phyloP scores from a whole-genome alignment of 257 asterid species.

The Nemophila menziesii region DNA sequence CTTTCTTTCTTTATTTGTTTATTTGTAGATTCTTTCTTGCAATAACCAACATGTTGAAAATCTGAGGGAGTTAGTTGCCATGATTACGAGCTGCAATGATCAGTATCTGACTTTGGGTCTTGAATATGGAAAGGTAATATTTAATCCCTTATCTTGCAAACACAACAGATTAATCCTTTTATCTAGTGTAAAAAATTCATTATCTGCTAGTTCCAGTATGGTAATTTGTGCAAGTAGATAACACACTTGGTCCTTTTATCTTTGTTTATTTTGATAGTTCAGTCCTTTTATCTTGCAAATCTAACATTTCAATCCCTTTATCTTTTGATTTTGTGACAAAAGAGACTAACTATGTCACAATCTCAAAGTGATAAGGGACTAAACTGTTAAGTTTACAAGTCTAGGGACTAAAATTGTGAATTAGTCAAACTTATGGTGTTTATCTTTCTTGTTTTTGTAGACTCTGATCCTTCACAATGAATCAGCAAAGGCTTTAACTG shows the following conservation, averaged over 20 bases:
- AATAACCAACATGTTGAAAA: slow-evolving; percentile 16
- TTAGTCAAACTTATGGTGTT: not conserved
- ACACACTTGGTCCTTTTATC: no score
- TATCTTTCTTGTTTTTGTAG: slow-evolving; percentile 5
- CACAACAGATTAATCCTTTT: not conserved
- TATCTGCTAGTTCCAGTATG: no score
- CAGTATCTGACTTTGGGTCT: slow-evolving; percentile 17
- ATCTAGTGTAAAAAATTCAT: no score
- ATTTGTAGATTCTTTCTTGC: slow-evolving; percentile 17
- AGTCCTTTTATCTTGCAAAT: no score
- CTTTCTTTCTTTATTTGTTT: not conserved
- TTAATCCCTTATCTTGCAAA: no score
- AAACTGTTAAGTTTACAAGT: no score
- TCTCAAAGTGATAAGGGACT: no score
- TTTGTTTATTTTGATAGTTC: no score
- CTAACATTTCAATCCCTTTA: no score
- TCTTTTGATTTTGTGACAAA: no score
- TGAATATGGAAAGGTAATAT: slow-evolving; percentile 16
- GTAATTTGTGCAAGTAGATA: not conserved
- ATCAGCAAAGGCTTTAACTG: slow-evolving; percentile 20
- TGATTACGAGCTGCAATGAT: slow-evolving; percentile 20
- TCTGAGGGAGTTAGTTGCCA: slow-evolving; percentile 18
- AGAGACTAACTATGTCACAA: no score
- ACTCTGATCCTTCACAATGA: slow-evolving; percentile 16
- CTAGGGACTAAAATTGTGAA: no score